Conservation (phyloP, 768 basidiomycete genomes). For the Lentinula aciculospora region DNA sequence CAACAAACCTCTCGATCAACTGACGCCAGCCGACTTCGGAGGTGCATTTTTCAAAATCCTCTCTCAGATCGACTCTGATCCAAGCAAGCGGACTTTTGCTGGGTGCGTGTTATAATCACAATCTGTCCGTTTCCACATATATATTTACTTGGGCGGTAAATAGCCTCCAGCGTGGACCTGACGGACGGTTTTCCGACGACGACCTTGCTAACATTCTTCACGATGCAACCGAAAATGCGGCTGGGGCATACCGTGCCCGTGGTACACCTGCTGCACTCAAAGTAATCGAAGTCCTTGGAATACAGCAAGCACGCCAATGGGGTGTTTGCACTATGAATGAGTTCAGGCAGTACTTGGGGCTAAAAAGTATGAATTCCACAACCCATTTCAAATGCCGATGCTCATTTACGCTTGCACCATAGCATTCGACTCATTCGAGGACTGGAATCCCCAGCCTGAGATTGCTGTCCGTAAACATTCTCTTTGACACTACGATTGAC, state of each 20-base stretch:
- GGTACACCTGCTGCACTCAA: slow-evolving; percentile 62
- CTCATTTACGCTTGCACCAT: slow-evolving; percentile 10
- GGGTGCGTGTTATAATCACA: too few species aligned
- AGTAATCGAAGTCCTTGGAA: slow-evolving; percentile 64
- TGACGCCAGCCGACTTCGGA: slow-evolving; percentile 33
- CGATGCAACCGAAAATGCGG: slow-evolving; percentile 50
- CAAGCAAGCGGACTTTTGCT: slow-evolving; percentile 51
- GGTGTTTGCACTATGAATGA: slow-evolving; percentile 75
- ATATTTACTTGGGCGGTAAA: not conserved
- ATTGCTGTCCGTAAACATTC: slow-evolving; percentile 39
- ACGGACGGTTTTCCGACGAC: slow-evolving; percentile 56
- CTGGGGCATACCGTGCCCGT: slow-evolving; percentile 64
- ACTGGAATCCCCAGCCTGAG: slow-evolving; percentile 63
- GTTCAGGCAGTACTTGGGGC: slow-evolving; percentile 64
- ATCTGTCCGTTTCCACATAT: too few species aligned
- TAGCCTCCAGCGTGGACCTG: slow-evolving; percentile 44
- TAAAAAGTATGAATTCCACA: slow-evolving; percentile 53
- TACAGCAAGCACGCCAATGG: slow-evolving; percentile 63
- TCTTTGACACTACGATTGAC: not conserved
- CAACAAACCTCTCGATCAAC: slow-evolving; percentile 19
- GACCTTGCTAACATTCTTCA: slow-evolving; percentile 62
- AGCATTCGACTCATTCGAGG: slow-evolving; percentile 61
- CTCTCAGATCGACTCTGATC: slow-evolving; percentile 22
- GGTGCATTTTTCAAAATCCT: slow-evolving; percentile 23
- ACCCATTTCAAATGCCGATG: too few species aligned